Evolutionary conservation across 1,139 yeast genomes (phyloP), one percentile per base, ranked within the genome.

Genomic region (Lodderomyces theae): DNA sequence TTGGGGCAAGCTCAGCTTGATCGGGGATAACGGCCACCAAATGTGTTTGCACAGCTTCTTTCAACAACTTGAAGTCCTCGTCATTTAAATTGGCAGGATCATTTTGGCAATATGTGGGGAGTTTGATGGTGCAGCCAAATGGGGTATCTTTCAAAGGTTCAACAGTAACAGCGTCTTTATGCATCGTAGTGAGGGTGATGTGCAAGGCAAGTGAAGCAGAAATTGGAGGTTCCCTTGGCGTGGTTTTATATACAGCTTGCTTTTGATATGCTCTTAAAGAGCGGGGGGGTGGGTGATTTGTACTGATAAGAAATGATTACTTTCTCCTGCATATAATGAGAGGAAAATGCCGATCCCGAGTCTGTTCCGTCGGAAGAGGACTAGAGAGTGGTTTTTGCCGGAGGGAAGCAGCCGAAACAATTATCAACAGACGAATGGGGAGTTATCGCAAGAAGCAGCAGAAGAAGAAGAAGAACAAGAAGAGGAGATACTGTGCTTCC

Each of bases 41-140:
- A 58, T 86, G 65, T 12, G 72, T 73, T 52, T 80, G 80, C 8
- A 86, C 76, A 0, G 90, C 90, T 25, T 76, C 74, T 50, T 72
- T 77, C 44, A 87, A 69, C n/a, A 54, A 50, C 42, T 71, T 62
- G 61, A 86, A 86, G 52, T 86, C 94, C 2, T 60, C 73, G 2
- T 82, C 87, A 47, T 68, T 72, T 46, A 87, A 72, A 40, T 71
- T 58, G n/a, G 85, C 71, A n/a, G 95, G 95, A 61, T 87, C 94
- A 46, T 69, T 69, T 25, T 76, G 71, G 46, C 85, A 76, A 47
- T 85, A 86, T 2, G 59, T 58, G 21, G 95, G 95, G 38, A 87
- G 64, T 3, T 61, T 64, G 39, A 86, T 68, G 11, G 66, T 62
- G 42, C 94, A 89, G 26, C 96, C 95, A 51, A 87, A 75, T 30